These are phyloP conservation scores for Globisporangium takayamanum DNA, from an alignment of 352 stramenopile genomes.

Conservation along the genomic window DNA sequence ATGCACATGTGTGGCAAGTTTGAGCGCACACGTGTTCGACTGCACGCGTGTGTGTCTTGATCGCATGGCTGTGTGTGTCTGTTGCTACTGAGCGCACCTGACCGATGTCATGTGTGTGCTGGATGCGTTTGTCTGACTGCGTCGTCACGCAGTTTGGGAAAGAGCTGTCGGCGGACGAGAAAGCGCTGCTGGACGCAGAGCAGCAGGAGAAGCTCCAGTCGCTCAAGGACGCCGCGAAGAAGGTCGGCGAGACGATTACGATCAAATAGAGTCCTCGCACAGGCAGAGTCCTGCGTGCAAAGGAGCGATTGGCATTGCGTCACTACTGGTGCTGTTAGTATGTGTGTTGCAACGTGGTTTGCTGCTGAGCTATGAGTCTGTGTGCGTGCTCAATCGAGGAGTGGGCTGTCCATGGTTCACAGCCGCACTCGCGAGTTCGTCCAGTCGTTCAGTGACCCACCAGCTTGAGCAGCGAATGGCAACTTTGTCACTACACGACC, in stretches of 20 bases:
- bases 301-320: too few species aligned
- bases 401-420: too few species aligned
- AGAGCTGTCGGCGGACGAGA: slow-evolving; percentile 53
- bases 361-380: too few species aligned
- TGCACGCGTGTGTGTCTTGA: not conserved
- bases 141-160: slow-evolving; percentile 43
- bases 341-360: too few species aligned
- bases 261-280: slow-evolving; percentile 9
- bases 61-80: not conserved
- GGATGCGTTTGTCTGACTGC: not conserved
- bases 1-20: not conserved
- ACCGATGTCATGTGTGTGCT: not conserved
- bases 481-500: too few species aligned
- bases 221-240: slow-evolving; percentile 63
- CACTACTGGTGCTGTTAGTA: too few species aligned
- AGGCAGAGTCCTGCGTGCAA: too few species aligned
- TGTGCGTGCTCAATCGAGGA: too few species aligned
- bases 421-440: too few species aligned
- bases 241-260: slow-evolving; percentile 54
- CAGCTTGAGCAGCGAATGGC: too few species aligned
- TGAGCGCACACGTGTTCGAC: too few species aligned
- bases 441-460: too few species aligned
- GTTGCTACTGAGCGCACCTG: not conserved
- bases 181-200: slow-evolving; percentile 50
- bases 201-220: slow-evolving; percentile 66